These are phyloP conservation scores for Clohesyomyces aquaticus DNA, from an alignment of 495 filamentous ascomycete species.

Conservation along the genomic window DNA sequence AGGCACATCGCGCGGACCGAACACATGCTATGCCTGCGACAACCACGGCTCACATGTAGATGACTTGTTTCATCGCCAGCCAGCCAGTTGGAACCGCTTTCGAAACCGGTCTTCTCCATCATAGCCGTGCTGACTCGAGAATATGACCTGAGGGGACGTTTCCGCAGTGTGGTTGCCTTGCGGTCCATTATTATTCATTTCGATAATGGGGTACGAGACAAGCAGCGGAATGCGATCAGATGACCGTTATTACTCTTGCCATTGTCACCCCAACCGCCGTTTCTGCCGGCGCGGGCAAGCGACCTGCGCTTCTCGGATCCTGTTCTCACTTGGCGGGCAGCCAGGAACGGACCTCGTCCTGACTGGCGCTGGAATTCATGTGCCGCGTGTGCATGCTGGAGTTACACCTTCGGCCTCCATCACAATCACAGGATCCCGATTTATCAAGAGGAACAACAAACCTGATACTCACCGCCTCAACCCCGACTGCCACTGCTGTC, in stretches of 20 bases:
- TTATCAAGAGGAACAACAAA: slow-evolving; percentile 9
- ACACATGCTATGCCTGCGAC: neutral
- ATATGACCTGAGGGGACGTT: neutral
- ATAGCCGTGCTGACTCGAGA: slow-evolving; percentile 5
- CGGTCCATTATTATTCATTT: neutral
- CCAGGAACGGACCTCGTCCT: slow-evolving; percentile 3
- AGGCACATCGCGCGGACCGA: too few species aligned
- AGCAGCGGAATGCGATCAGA: neutral
- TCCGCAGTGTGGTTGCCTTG: neutral
- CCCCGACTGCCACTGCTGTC: too few species aligned
- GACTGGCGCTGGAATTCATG: neutral
- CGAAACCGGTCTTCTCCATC: too few species aligned
- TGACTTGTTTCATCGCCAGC: neutral
- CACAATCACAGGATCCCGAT: neutral
- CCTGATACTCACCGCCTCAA: slow-evolving; percentile 23
- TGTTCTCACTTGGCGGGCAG: neutral
- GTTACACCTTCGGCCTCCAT: slow-evolving; percentile 5
- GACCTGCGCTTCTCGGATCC: neutral
- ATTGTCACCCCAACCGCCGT: neutral
- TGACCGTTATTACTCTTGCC: too few species aligned
- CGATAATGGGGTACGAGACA: slow-evolving; percentile 5
- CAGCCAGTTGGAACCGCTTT: too few species aligned
- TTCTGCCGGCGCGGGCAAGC: neutral
- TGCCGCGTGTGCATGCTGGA: slow-evolving; percentile 2
- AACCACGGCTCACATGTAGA: slow-evolving; percentile 7